Conservation (phyloP, 192 early-diverging fungal species). For the Coemansia sp. region DNA sequence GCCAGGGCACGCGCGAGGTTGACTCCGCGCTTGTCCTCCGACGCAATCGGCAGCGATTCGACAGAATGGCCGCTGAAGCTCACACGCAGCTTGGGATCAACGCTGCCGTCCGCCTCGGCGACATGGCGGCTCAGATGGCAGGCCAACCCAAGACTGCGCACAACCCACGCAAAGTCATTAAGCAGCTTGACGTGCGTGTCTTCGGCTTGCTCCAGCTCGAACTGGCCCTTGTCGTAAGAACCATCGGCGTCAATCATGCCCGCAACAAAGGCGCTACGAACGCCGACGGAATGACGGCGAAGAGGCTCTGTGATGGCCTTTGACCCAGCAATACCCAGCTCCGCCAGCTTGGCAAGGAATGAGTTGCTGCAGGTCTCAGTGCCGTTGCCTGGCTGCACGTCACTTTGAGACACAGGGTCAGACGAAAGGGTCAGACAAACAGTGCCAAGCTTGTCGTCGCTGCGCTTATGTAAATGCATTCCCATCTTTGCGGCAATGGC, state of each 20-base stretch:
- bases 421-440: neutral
- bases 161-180: slow-evolving; percentile 25
- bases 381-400: no score
- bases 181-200: slow-evolving; percentile 4
- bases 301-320: slow-evolving; percentile 19
- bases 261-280: slow-evolving; percentile 28
- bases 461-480: no score
- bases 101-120: neutral
- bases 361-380: no score
- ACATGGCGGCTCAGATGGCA: no score
- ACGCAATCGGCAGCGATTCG: slow-evolving; percentile 20
- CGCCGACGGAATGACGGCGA: slow-evolving; percentile 16
- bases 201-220: slow-evolving; percentile 10
- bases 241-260: slow-evolving; percentile 27
- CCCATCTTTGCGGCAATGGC: slow-evolving; percentile 29
- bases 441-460: no score
- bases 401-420: no score
- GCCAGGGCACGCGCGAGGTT: neutral
- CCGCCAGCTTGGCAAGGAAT: slow-evolving; percentile 15
- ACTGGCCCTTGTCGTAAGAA: slow-evolving; percentile 16
- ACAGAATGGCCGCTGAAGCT: slow-evolving; percentile 9
- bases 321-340: neutral
- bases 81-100: neutral
- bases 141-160: slow-evolving; percentile 44
- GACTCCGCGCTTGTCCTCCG: slow-evolving; percentile 2